Evolutionary conservation across 2,329 filamentous ascomycete species (phyloP), one percentile per base, ranked within the genome.

Genomic region (Pseudogymnoascus sp.): DNA sequence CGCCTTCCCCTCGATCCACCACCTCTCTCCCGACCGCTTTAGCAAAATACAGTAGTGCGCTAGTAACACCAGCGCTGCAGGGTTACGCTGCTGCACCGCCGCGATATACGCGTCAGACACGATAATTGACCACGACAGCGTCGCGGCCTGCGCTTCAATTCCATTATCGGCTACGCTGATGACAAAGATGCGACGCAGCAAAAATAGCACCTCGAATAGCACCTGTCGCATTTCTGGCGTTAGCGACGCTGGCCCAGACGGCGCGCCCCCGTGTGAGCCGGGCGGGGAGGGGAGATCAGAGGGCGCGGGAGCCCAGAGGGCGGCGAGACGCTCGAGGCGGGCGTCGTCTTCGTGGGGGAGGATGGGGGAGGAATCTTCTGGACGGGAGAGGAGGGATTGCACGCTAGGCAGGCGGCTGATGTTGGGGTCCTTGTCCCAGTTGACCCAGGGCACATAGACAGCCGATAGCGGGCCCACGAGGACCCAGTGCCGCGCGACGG

Each of bases 1-100:
- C 4, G 74, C 74, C 73, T 77, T 79, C 11, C 77, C 75, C 3
- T 75, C 69, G 68, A 78, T 74, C 77, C 78, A 80, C 76, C 77
- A 80, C 44, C 73, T 66, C 23, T 71, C 63, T 11, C 73, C 71
- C 31, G 77, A 47, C 17, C 69, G 68, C 66, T 78, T 75, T 62
- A 80, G 64, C 8, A 74, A 68, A 36, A 75, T 73, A 64, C 75
- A 77, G 65, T 75, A 78, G 66, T 75, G 71, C 11, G 71, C 71
- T 4, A 76, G 69, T 35, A 77, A 69, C 19, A 77, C 65, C 61
- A 78, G 60, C 5, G 75, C 75, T 64, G 76, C 70, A 8, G 76
- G 76, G 11, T 70, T 68, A 57, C 73, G 72, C 21, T 70, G 64
- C 40, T 72, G 71, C 31, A 77, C 71, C 71, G 67, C 73, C 33